Conservation (phyloP, 495 filamentous ascomycete genomes). For the Haplographium delicatum region DNA sequence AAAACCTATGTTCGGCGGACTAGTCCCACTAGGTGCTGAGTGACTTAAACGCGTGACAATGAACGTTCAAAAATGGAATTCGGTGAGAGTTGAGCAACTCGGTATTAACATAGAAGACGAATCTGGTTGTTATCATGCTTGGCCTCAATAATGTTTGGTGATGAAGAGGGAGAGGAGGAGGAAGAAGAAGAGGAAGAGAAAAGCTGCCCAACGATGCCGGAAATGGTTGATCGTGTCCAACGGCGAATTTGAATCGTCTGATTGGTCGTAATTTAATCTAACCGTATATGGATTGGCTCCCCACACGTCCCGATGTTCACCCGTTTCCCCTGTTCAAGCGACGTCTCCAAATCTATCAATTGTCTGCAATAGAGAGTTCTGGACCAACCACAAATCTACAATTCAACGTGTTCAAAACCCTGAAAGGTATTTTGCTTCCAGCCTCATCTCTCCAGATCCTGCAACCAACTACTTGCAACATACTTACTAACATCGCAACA, state of each 20-base stretch:
- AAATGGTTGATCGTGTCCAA: too few relatives aligned
- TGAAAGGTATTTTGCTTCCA: background rate
- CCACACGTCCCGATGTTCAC: background rate
- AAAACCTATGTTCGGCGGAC: background rate
- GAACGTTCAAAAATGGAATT: background rate
- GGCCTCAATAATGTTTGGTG: background rate
- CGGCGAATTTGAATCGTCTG: too few relatives aligned
- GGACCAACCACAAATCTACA: background rate
- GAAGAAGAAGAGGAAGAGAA: background rate
- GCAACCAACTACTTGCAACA: background rate
- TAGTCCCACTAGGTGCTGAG: background rate
- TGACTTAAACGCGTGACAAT: background rate
- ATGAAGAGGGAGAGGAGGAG: background rate
- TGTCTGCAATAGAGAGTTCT: background rate
- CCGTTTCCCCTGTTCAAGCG: background rate
- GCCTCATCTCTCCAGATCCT: background rate
- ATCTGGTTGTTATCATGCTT: background rate
- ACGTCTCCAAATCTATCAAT: background rate
- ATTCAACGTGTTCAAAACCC: slow-evolving; percentile 12
- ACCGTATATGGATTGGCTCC: too few relatives aligned
- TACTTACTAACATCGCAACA: background rate
- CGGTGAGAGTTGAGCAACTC: slow-evolving; percentile 1
- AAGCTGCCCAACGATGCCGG: background rate
- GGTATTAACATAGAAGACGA: background rate
- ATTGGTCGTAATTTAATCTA: too few relatives aligned